Conservation (phyloP, 305 asterid genomes). For the Fraxinus paxiana region DNA sequence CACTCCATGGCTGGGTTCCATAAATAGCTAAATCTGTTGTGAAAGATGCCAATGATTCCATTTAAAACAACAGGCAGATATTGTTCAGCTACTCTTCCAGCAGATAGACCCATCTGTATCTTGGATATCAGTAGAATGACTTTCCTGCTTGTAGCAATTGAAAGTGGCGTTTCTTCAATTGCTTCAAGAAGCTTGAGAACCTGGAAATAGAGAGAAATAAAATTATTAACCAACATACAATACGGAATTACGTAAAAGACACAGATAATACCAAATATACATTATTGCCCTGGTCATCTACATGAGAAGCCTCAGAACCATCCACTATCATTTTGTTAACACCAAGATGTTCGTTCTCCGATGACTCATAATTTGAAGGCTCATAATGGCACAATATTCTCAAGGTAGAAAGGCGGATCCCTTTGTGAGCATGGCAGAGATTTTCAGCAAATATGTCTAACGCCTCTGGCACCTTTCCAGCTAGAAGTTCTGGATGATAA, state of each 20-base stretch:
- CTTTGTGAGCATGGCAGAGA: constrained; percentile 56
- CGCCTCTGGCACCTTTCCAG: constrained; percentile 45
- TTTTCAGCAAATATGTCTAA: constrained; percentile 57
- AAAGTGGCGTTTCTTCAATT: constrained; percentile 66
- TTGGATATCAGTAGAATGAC: constrained; percentile 57
- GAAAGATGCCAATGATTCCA: constrained; percentile 78
- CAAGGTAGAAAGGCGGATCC: constrained; percentile 70
- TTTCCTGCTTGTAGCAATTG: constrained; percentile 66
- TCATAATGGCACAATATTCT: constrained; percentile 81
- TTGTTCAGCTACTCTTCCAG: constrained; percentile 51
- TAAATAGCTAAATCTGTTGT: constrained; percentile 62
- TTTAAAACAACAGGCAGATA: constrained; percentile 53
- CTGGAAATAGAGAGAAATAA: constrained; percentile 38
- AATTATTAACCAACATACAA: constrained; percentile 8
- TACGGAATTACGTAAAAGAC: constrained; percentile 12
- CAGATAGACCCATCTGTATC: constrained; percentile 61
- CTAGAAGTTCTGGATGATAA: constrained; percentile 48
- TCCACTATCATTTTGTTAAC: constrained; percentile 37
- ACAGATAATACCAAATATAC: constrained; percentile 34
- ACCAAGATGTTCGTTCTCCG: constrained; percentile 29
- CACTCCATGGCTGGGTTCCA: constrained; percentile 82
- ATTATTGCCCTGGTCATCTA: constrained; percentile 34
- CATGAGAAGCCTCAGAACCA: constrained; percentile 35
- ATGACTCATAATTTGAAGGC: constrained; percentile 35
- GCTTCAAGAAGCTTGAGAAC: constrained; percentile 64